Conservation (phyloP, 2,329 filamentous ascomycete genomes). For the Coniochaeta prunicola region DNA sequence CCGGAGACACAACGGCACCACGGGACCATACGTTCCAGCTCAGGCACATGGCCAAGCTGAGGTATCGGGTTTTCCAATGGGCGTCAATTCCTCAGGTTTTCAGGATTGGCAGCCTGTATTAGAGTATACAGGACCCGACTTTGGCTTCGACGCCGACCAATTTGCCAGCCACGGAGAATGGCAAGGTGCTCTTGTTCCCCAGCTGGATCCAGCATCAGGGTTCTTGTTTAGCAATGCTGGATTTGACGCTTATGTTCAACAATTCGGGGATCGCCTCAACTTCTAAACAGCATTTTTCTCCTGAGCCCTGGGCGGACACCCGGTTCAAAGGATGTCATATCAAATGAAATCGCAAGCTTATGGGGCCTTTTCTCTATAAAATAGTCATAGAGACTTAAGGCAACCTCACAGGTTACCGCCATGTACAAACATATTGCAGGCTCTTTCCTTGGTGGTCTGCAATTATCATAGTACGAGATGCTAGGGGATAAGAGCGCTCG, state of each 20-base stretch:
- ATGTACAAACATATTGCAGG: no score
- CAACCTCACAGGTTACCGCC: no score
- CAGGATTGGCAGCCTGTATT: constrained; percentile 4
- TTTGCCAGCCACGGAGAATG: background rate
- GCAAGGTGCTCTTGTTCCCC: background rate
- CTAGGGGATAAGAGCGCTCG: no score
- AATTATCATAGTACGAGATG: no score
- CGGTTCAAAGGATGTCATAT: no score
- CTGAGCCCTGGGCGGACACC: no score
- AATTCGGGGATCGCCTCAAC: constrained; percentile 2
- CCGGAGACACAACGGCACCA: background rate
- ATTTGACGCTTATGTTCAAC: constrained; percentile 3
- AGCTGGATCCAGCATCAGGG: background rate
- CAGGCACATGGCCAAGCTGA: background rate
- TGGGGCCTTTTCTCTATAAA: no score
- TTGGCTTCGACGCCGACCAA: constrained; percentile 1
- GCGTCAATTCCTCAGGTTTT: background rate
- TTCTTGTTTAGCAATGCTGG: constrained; percentile 1
- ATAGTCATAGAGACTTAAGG: no score
- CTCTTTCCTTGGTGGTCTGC: no score
- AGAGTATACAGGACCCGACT: constrained; percentile 4
- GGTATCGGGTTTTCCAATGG: background rate
- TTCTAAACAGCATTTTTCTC: background rate
- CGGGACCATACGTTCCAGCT: background rate
- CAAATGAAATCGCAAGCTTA: no score